Base-by-base conservation (phyloP, 805 yeast species). In the Cyberlindnera saturnus region DNA sequence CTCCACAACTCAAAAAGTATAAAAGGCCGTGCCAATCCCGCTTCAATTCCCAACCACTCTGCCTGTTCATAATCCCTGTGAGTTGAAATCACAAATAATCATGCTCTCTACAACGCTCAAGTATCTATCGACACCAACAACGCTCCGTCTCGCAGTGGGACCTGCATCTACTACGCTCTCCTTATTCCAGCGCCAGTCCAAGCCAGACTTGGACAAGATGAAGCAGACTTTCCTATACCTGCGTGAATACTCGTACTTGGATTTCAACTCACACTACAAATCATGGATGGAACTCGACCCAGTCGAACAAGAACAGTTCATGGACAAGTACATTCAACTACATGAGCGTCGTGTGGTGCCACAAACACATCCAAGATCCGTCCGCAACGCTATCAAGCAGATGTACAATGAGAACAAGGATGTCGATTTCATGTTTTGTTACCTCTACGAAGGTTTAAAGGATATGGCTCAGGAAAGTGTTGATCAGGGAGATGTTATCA, bases 401-500 rank as follows among this genome's bases (percentile, higher is more conserved):
- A 47, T 47, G 50, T 39, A 41, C 26, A 42, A 36, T 17, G 41
- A 47, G 30, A 47, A 47, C 42, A 47, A 47, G 42, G 53, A 49
- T 33, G 41, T 41, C 3, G 44, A 43, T 7, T 49, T 49, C 35
- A 39, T 49, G 47, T 49, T 47, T 41, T 49, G 32, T 36, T 47
- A 44, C 31, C 20, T 49, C 28, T 49, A 49, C 35, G 50, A 49
- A 17, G 47, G 45, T 1, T 34, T 49, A 32, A 47, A 47, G 16
- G 41, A 41, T 10, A 32, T 34, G 14, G 53, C 53, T 8, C 39
- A 37, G 23, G 39, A 37, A 14, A 29, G 34, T 19, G 39, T n/a
- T 6, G 47, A 42, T 11, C 34, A 28, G 28, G 46, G 45, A 36
- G 42, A 35, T 30, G 51, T 49, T 6, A 17, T 47, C 28, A 41